Base-by-base conservation (phyloP, 164 flowering plant genomes). In the Pachysandra terminalis region DNA sequence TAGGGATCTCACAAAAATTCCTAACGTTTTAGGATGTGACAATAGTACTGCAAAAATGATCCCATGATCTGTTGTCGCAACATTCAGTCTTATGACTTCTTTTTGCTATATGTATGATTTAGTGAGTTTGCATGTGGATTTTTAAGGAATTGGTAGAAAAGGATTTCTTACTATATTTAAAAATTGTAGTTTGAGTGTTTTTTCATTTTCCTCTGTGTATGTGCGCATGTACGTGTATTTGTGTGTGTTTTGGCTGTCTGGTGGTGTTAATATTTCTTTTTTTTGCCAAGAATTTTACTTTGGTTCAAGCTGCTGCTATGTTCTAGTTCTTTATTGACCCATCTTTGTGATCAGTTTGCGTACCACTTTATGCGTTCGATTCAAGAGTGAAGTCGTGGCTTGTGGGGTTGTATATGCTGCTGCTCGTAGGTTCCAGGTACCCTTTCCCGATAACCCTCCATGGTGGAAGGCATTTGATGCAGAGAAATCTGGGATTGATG, bases 381-480 rank as follows among this genome's bases (percentile, higher is more conserved):
- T 92, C 72, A 92, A 85, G 82, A 95, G 98, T 78, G 96, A 89
- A 82, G 98, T 95, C 58, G 96, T 90, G 69, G 98, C 99, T 54
- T 95, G 98, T 83, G 99, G 98, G 56, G 98, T 90, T 59, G 96
- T 92, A 19, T 90, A 90, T 81, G 99, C 98, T 66, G 98, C 99
- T 67, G 90, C 99, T n/a, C 91, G 96, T 21, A 79, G 93, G 79
- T 89, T 88, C 72, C 87, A 86, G 64, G 90, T 88, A 37, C 90
- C 99, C 17, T 86, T 96, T 55, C 98, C 99, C 27, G 99, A 96
- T 78, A 89, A 88, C 77, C 97, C 93, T 63, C 98, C 98, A 21
- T 96, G 99, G 99, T 96, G 98, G 98, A 87, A 88, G 79, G 97
- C 85, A 66, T 90, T 96, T 85, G 98, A 90, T 82, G 95, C 95